phyloP scores from a whole-genome alignment of 331 rosid species.

The Rosa hybrid region DNA sequence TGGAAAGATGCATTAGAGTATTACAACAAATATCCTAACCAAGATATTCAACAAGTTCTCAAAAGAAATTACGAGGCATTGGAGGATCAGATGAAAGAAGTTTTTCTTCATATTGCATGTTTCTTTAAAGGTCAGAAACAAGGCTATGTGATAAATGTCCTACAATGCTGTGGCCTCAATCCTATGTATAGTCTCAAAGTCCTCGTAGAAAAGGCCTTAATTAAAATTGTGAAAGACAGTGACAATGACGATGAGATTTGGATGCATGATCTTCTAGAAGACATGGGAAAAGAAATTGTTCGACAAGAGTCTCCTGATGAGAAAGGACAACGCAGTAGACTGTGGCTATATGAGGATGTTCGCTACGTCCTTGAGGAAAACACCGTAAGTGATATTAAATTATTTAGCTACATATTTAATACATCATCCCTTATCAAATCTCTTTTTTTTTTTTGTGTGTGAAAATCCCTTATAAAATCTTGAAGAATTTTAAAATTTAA shows the following conservation, averaged over 20 bases:
- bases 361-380: too few species aligned
- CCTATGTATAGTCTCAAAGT: background rate
- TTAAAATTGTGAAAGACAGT: background rate
- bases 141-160: background rate
- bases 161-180: background rate
- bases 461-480: too few species aligned
- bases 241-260: background rate
- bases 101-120: constrained; percentile 8
- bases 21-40: background rate
- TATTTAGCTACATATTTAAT: too few species aligned
- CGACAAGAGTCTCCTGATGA: background rate
- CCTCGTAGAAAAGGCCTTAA: background rate
- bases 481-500: too few species aligned
- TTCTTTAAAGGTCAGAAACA: background rate
- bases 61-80: background rate
- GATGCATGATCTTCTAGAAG: constrained; percentile 18
- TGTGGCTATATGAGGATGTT: too few species aligned
- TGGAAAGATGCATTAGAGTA: background rate
- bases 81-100: background rate
- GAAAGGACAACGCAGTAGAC: background rate
- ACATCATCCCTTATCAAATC: too few species aligned
- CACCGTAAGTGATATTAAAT: too few species aligned
- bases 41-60: background rate
- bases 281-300: constrained; percentile 4
- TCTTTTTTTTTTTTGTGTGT: too few species aligned